Conservation (phyloP, 2,329 filamentous ascomycete species). For the Fusarium palustre region DNA sequence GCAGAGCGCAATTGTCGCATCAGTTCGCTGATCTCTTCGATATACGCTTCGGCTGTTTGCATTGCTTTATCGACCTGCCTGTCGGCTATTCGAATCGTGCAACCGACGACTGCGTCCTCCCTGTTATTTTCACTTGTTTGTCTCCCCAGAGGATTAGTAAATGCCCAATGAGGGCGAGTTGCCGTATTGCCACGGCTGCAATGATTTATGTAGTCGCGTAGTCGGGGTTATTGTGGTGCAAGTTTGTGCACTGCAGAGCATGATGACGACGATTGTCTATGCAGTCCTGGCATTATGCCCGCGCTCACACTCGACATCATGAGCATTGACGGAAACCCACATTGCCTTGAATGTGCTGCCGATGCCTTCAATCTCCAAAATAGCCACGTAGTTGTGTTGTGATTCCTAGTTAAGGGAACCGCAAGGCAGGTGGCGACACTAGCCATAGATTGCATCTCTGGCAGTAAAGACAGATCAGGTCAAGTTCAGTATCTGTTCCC, state of each 20-base stretch:
- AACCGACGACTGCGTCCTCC: slow-evolving; percentile 29
- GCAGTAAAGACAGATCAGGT: neutral
- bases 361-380: neutral
- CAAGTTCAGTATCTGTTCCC: slow-evolving; percentile 3
- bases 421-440: neutral
- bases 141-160: slow-evolving; percentile 13
- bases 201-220: slow-evolving; percentile 12
- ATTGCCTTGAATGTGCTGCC: neutral
- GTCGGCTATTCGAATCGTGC: slow-evolving; percentile 38
- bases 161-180: slow-evolving; percentile 11
- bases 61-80: slow-evolving; percentile 37
- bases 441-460: neutral
- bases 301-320: slow-evolving; percentile 1
- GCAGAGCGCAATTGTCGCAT: neutral
- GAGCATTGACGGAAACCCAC: neutral
- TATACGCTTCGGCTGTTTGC: slow-evolving; percentile 28
- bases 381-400: slow-evolving; percentile 10
- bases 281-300: neutral
- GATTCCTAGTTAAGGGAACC: neutral
- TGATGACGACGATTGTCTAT: slow-evolving; percentile 9
- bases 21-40: slow-evolving; percentile 19
- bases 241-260: slow-evolving; percentile 5
- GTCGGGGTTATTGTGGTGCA: slow-evolving; percentile 1
- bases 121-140: slow-evolving; percentile 25
- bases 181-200: slow-evolving; percentile 16